Evolutionary conservation across 306 rosid genomes (phyloP), one percentile per base, ranked within the genome.

Genomic region (Rubus parviflorus): DNA sequence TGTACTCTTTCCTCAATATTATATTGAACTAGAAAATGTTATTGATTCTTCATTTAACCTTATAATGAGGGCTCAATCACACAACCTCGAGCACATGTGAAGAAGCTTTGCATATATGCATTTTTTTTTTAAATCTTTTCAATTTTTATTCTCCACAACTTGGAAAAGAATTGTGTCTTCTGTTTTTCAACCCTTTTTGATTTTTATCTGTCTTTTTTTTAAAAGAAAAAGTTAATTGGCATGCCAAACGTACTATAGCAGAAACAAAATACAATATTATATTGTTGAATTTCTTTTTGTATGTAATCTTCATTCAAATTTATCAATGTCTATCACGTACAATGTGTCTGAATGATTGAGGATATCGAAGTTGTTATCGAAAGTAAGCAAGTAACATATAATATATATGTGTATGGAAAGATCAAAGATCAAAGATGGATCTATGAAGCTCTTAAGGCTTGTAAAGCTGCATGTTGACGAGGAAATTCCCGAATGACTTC

Each of bases 1-100:
- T 53, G 74, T 45, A 42, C 61, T 73, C 61, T 65, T 80, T 66
- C 70, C 79, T 54, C 68, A 25, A 10, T 51, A 54, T 35, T 52
- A 40, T 52, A 52, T 17, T 37, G 30, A 40, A n/a, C 13, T 35
- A 53, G 22, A 51, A 70, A 51, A 71, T 35, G 30, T 4, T 46
- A 6, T 25, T 7, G 52, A 22, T 23, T 23, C 38, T 48, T 37
- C 25, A 9, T 25, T 19, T 60, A 11, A 51, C 46, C 74, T 30
- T 48, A 23, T 48, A 49, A 48, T 49, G 60, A 30, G 74, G 46
- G 30, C 43, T 70, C 5, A 70, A 52, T 70, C 46, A 11, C 16
- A 70, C 61, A 49, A 49, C 46, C 16, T 68, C 46, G 74, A 70
- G 74, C 74, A 49, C 30, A 49, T 25, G 41, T 48, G 60, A 70